Conservation (phyloP, 768 basidiomycete species). For the Rossbeevera mucosa region DNA sequence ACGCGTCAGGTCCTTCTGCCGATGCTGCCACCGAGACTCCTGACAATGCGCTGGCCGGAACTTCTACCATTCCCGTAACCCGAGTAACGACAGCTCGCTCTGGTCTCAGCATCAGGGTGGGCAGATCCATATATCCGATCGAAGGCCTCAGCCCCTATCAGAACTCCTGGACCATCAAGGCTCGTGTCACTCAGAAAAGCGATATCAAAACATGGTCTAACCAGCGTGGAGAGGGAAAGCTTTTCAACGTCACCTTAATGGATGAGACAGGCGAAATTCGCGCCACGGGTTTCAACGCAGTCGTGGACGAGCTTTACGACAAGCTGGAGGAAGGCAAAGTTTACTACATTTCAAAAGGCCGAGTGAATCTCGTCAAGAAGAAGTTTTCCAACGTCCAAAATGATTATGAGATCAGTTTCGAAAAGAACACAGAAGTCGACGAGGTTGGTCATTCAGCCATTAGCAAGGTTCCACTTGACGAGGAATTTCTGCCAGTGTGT, state of each 20-base stretch:
- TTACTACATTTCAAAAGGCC: conserved; percentile 85
- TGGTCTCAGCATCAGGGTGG: conserved; percentile 13
- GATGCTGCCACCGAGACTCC: conserved; percentile 20
- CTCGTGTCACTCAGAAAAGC: conserved; percentile 82
- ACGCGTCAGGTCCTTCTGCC: conserved; percentile 30
- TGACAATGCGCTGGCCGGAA: conserved; percentile 25
- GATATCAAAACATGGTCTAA: conserved; percentile 92
- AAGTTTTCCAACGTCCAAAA: conserved; percentile 88
- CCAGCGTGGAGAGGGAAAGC: conserved; percentile 84
- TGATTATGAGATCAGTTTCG: conserved; percentile 91
- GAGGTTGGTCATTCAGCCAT: conserved; percentile 48
- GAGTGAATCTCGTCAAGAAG: conserved; percentile 94
- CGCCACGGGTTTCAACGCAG: conserved; percentile 86
- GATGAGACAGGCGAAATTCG: conserved; percentile 92
- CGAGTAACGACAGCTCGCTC: conserved; percentile 7
- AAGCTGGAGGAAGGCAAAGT: conserved; percentile 88
- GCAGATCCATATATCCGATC: conserved; percentile 65
- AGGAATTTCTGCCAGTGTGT: conserved; percentile 52
- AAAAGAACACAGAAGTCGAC: conserved; percentile 77
- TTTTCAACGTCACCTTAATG: conserved; percentile 91
- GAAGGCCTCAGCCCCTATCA: conserved; percentile 95
- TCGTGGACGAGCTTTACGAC: conserved; percentile 79
- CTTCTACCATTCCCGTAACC: conserved; percentile 22
- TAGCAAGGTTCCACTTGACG: conserved; percentile 1
- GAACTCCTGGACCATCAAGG: conserved; percentile 98